Conservation (phyloP, 805 yeast species). For the Saccharomyces mikatae region DNA sequence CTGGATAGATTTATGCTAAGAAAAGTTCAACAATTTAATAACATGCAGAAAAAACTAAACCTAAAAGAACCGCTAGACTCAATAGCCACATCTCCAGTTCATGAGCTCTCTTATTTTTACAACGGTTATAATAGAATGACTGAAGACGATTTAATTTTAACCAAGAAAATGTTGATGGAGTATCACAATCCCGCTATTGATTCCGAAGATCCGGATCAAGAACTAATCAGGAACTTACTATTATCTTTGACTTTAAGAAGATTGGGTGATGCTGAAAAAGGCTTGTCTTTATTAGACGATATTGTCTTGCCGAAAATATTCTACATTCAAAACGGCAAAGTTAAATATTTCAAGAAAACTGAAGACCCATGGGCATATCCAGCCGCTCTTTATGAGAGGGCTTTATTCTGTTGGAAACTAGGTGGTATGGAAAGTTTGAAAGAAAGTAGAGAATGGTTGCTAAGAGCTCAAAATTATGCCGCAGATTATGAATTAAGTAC, state of each 20-base stretch:
- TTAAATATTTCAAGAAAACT: slow-evolving; percentile 39
- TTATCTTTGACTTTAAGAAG: slow-evolving; percentile 54
- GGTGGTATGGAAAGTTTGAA: slow-evolving; percentile 41
- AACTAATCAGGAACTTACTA: slow-evolving; percentile 54
- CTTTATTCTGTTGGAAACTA: slow-evolving; percentile 65
- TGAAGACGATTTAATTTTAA: slow-evolving; percentile 40
- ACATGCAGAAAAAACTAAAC: slow-evolving; percentile 29
- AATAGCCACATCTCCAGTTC: slow-evolving; percentile 69
- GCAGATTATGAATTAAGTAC: slow-evolving; percentile 91
- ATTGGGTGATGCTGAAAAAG: slow-evolving; percentile 50
- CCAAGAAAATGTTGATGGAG: slow-evolving; percentile 43
- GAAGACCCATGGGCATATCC: slow-evolving; percentile 82
- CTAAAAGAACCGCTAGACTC: slow-evolving; percentile 51
- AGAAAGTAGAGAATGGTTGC: slow-evolving; percentile 54
- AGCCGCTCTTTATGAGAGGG: slow-evolving; percentile 72
- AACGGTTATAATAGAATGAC: slow-evolving; percentile 83
- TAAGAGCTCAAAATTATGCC: slow-evolving; percentile 57
- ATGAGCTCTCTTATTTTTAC: slow-evolving; percentile 81
- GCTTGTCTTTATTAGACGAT: slow-evolving; percentile 44
- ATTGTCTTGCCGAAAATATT: slow-evolving; percentile 34
- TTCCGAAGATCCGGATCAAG: slow-evolving; percentile 50
- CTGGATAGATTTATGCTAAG: slow-evolving; percentile 73
- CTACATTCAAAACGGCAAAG: slow-evolving; percentile 35
- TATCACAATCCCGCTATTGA: slow-evolving; percentile 37
- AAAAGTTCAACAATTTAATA: slow-evolving; percentile 46